A percentile compares a stretch with the other conserved stretches of the same genome.
phyloP scores from a whole-genome alignment of 345 rosid species.

The Citrus medica region DNA sequence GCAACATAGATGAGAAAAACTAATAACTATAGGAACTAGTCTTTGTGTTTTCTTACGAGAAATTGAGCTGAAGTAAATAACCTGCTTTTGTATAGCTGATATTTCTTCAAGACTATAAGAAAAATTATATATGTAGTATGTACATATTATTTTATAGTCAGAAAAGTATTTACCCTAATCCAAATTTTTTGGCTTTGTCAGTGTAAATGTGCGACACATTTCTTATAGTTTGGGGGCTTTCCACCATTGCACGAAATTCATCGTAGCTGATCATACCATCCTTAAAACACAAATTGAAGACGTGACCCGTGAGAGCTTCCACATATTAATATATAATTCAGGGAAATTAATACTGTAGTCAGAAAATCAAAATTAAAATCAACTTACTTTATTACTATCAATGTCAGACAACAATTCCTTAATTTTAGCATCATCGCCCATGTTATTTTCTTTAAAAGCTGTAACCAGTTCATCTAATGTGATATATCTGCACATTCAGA shows the following conservation, averaged over 20 bases:
- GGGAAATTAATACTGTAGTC: slow-evolving; percentile 17
- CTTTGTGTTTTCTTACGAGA: no score
- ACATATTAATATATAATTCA: slow-evolving; percentile 10
- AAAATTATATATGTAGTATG: no score
- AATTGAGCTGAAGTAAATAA: no score
- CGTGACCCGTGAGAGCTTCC: neutral
- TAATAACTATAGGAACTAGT: no score
- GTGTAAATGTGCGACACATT: no score
- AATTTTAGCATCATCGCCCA: slow-evolving; percentile 67
- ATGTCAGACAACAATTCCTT: slow-evolving; percentile 81
- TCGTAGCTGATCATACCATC: slow-evolving; percentile 1
- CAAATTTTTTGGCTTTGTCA: no score
- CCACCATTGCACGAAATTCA: neutral
- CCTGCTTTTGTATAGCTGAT: no score
- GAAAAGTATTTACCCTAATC: no score
- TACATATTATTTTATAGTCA: no score
- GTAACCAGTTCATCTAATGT: slow-evolving; percentile 76
- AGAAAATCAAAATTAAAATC: no score
- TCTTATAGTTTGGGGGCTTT: neutral
- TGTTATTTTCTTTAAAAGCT: slow-evolving; percentile 75
- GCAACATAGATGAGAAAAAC: no score
- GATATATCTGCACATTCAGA: slow-evolving; percentile 37
- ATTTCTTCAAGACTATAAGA: no score
- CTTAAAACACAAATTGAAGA: neutral
- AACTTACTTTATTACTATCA: neutral